Base-by-base conservation (phyloP, 768 basidiomycete species). In the Suillus paluster region DNA sequence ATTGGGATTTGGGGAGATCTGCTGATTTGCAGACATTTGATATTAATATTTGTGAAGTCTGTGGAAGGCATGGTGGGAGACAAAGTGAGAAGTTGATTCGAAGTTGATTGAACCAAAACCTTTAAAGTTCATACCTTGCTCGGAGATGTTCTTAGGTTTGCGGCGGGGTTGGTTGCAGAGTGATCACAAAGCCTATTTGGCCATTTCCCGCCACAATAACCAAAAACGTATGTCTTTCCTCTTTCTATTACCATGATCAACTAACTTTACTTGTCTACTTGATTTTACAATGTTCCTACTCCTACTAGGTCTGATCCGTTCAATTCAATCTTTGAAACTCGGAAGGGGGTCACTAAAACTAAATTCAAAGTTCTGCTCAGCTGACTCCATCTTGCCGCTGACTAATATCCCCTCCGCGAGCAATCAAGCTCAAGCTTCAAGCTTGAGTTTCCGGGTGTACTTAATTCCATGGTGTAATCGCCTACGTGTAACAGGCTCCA, bases 81-180 rank as follows among this genome's bases (percentile, higher is more conserved):
- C 38, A 55, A 55, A 55, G 54, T 55, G 38, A 55, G 54, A 55
- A 55, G 38, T 72, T 72, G 68, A 71, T 71, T 68, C 75, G 77
- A 80, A 84, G 82, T 87, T 73, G 73, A 66, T 55, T 55, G 54
- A 55, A 55, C 54, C 54, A 55, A 55, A 55, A 55, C 38, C 54
- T 55, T 55, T 55, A 86, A 81, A 85, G 84, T 85, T 86, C 78
- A 78, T 74, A 55, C 54, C 54, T 55, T 55, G 54, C 54, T 55
- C 54, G 54, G 54, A 86, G 85, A 84, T 84, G 78, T 77, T 81
- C 79, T 79, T 73, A 81, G 78, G 83, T 80, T 84, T 83, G 84
- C 82, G 85, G 67, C 82, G 84, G 80, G 80, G 54, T 55, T 82
- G 81, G 81, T 81, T 70, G 73, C n/a, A 72, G 68, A 74, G 71